Evolutionary conservation across 164 flowering plant genomes (phyloP).

Genomic region (Cinnamomum micranthum): DNA sequence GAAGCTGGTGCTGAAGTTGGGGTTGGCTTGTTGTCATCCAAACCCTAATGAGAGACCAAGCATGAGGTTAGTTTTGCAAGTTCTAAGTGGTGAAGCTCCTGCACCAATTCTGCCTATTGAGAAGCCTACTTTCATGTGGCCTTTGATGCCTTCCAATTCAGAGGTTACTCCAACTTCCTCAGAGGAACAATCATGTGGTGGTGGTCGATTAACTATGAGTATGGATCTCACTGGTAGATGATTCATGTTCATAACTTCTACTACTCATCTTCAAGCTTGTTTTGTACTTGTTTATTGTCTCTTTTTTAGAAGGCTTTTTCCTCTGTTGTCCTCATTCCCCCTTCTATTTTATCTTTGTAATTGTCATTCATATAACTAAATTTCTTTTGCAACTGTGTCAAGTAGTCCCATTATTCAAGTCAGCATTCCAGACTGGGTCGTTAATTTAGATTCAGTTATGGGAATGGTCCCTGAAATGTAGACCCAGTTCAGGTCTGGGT

Average conservation of each 20-base stretch:
- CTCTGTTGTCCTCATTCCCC: too few relatives aligned
- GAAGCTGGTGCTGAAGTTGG: neutral
- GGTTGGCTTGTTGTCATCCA: constrained; percentile 13
- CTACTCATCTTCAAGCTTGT: too few relatives aligned
- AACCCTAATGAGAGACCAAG: constrained; percentile 52
- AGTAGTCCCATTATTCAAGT: too few relatives aligned
- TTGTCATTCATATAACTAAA: too few relatives aligned
- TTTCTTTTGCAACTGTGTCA: too few relatives aligned
- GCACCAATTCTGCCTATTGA: constrained; percentile 37
- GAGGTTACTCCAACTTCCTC: neutral
- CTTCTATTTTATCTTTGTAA: too few relatives aligned
- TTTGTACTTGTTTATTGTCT: too few relatives aligned
- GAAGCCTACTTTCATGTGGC: constrained; percentile 51
- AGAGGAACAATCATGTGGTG: constrained; percentile 4
- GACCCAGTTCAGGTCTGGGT: too few relatives aligned
- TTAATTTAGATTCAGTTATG: too few relatives aligned
- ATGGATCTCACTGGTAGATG: constrained; percentile 37
- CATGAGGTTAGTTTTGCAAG: constrained; percentile 26
- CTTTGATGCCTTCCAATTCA: constrained; percentile 21
- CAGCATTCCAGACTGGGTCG: too few relatives aligned
- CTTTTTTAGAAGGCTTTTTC: too few relatives aligned
- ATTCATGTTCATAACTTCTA: neutral
- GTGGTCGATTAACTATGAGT: constrained; percentile 22
- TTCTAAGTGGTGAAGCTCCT: constrained; percentile 42
- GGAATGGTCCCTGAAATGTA: too few relatives aligned